phyloP scores from a whole-genome alignment of 1,139 yeast species.

The Geotrichum histeridarum region DNA sequence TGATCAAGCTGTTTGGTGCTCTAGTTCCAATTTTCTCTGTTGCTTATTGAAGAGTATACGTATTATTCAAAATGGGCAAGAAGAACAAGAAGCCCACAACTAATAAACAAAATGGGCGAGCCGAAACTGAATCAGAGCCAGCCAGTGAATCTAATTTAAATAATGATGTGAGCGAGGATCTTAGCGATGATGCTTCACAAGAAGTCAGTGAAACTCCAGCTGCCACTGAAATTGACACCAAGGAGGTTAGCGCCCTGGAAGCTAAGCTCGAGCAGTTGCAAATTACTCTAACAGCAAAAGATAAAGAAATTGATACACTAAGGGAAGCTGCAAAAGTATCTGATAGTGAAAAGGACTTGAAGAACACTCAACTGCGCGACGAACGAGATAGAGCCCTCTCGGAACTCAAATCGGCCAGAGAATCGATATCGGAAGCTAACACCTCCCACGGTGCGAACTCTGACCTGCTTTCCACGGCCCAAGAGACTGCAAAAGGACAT shows the following conservation, averaged over 20 bases:
- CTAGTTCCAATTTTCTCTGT: background rate
- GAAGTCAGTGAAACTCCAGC: background rate
- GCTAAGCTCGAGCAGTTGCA: constrained; percentile 23
- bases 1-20: background rate
- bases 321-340: background rate
- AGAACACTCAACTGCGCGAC: background rate
- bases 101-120: background rate
- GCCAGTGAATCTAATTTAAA: background rate
- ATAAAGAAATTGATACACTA: background rate
- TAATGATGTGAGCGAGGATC: no score
- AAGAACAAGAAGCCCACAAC: constrained; percentile 1
- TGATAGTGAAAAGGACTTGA: background rate
- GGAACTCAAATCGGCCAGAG: constrained; percentile 23
- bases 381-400: background rate
- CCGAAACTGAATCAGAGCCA: background rate
- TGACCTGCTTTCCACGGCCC: background rate
- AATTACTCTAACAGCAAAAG: constrained; percentile 13
- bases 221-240: background rate
- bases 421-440: background rate
- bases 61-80: constrained; percentile 1
- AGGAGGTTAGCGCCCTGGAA: constrained; percentile 11
- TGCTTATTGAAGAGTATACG: no score
- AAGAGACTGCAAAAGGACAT: background rate
- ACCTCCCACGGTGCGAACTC: background rate
- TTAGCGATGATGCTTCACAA: no score